These are phyloP conservation scores for Neonectria coccinea DNA, from an alignment of 2,329 filamentous ascomycete species.

Conservation along the genomic window DNA sequence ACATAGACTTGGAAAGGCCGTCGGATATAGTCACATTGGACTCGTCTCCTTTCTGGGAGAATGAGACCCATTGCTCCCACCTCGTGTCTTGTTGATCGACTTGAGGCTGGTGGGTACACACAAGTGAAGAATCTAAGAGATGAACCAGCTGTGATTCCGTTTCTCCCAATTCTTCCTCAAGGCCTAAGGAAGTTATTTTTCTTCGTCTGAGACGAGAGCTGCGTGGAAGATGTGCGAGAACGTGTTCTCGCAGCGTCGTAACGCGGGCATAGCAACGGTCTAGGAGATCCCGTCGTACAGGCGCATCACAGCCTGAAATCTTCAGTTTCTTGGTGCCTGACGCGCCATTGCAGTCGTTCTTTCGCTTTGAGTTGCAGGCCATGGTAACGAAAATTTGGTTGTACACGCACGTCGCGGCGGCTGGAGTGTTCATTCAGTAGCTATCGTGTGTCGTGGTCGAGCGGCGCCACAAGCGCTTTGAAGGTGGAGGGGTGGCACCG, in stretches of 20 bases:
- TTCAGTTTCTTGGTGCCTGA: conserved; percentile 33
- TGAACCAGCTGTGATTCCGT: conserved; percentile 59
- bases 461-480: conserved; percentile 14
- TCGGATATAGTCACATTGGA: conserved; percentile 66
- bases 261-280: conserved; percentile 75
- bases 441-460: not conserved
- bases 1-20: conserved; percentile 57
- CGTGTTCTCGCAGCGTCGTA: conserved; percentile 75
- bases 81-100: conserved; percentile 52
- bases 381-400: conserved; percentile 35
- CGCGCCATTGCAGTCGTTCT: conserved; percentile 40
- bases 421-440: not conserved
- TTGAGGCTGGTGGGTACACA: conserved; percentile 63
- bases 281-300: conserved; percentile 71
- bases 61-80: conserved; percentile 68
- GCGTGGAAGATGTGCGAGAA: conserved; percentile 73
- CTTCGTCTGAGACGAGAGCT: conserved; percentile 72
- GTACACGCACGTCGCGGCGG: conserved; percentile 30
- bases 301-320: conserved; percentile 28
- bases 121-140: conserved; percentile 76
- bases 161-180: conserved; percentile 41
- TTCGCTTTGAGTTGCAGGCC: conserved; percentile 46
- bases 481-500: not conserved
- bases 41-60: conserved; percentile 72
- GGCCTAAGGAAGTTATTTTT: conserved; percentile 64